A percentile compares a stretch with the other conserved stretches of the same genome.
These are phyloP conservation scores for Hippophae rhamnoides DNA, from an alignment of 306 rosid species.

Conservation along the genomic window DNA sequence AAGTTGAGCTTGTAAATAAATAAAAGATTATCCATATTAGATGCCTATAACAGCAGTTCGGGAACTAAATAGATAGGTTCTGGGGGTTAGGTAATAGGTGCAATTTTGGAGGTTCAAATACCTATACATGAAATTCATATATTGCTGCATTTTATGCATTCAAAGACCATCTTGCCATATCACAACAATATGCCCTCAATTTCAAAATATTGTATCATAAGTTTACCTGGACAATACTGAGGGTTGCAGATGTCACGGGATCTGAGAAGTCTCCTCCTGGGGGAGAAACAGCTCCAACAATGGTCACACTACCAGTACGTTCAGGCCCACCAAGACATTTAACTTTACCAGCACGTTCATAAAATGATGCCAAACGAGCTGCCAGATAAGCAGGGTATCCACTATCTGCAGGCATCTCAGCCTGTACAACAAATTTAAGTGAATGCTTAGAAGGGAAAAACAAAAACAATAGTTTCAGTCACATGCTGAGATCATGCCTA, in stretches of 20 bases:
- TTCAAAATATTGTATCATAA: background rate
- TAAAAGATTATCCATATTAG: too few relatives aligned
- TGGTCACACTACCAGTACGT: constrained; percentile 96
- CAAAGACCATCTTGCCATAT: too few relatives aligned
- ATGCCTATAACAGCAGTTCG: too few relatives aligned
- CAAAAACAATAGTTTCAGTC: constrained; percentile 1
- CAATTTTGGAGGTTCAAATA: too few relatives aligned
- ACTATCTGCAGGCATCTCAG: constrained; percentile 99
- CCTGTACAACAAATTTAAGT: constrained; percentile 37
- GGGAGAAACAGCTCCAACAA: constrained; percentile 99
- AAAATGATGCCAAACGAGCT: constrained; percentile 97
- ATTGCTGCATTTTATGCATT: too few relatives aligned
- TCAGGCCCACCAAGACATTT: constrained; percentile 98
- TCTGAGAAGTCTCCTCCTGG: constrained; percentile 99
- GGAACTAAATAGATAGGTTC: too few relatives aligned
- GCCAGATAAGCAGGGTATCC: constrained; percentile 99
- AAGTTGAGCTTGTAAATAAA: too few relatives aligned
- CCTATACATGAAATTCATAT: too few relatives aligned
- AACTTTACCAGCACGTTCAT: constrained; percentile 99
- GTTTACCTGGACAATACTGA: constrained; percentile 93
- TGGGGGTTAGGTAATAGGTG: too few relatives aligned
- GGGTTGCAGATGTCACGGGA: constrained; percentile 99
- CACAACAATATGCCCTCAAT: background rate
- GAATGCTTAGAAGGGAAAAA: constrained; percentile 9
- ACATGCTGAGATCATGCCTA: background rate